Evolutionary conservation across 768 basidiomycete species (phyloP).

Genomic region (Termitomyces sp.): DNA sequence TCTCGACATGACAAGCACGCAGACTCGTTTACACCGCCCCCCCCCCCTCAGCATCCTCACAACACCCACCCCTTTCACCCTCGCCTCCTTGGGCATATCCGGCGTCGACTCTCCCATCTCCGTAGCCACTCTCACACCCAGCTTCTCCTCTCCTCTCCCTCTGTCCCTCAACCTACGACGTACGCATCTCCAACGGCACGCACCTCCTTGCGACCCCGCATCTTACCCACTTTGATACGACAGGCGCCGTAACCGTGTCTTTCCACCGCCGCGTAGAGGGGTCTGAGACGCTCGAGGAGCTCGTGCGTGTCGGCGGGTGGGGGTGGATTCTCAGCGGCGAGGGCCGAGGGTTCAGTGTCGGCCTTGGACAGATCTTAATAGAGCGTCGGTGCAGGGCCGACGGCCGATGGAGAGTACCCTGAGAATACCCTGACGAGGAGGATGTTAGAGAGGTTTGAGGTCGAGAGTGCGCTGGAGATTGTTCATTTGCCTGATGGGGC

Average conservation of each 20-base stretch:
- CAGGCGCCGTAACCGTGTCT: conserved; percentile 68
- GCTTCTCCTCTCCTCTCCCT: conserved; percentile 60
- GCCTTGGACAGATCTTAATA: conserved; percentile 57
- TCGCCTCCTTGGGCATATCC: conserved; percentile 82
- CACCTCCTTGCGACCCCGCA: conserved; percentile 82
- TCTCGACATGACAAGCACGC: too few relatives aligned
- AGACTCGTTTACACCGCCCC: too few relatives aligned
- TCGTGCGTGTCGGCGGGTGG: conserved; percentile 76
- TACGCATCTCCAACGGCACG: conserved; percentile 78
- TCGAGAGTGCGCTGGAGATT: conserved; percentile 57
- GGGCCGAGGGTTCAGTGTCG: conserved; percentile 79
- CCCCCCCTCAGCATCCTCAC: conserved; percentile 29
- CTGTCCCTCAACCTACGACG: conserved; percentile 45
- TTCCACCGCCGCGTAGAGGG: conserved; percentile 42
- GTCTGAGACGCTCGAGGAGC: conserved; percentile 51
- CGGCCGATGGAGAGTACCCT: conserved; percentile 21
- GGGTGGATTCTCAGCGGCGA: conserved; percentile 88
- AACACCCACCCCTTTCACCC: conserved; percentile 41
- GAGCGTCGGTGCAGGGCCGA: conserved; percentile 36
- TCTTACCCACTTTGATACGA: conserved; percentile 52
- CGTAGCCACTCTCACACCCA: conserved; percentile 48
- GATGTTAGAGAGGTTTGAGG: conserved; percentile 54
- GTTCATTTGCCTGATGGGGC: conserved; percentile 57
- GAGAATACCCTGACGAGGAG: conserved; percentile 46
- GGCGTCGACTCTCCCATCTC: conserved; percentile 76